phyloP scores from a whole-genome alignment of 257 asterid species.

The Solanum acaule region DNA sequence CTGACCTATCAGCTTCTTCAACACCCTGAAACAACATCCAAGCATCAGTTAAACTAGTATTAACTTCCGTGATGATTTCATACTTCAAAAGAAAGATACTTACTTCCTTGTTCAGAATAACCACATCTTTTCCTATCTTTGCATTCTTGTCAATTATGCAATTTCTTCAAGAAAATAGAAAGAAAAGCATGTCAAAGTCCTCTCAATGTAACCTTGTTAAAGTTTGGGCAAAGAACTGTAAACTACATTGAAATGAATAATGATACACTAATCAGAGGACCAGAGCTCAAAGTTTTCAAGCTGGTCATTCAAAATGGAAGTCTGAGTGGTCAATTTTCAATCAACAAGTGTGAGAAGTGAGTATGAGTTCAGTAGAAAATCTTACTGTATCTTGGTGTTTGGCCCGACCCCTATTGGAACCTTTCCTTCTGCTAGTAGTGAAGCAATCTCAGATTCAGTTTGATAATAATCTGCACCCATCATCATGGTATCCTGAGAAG shows the following conservation, averaged over 20 bases:
- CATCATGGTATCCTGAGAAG: conserved; percentile 87
- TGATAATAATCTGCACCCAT: conserved; percentile 96
- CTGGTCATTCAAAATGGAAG: background rate
- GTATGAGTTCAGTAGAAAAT: background rate
- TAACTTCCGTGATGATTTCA: background rate
- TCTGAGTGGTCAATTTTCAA: background rate
- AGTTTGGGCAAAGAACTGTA: background rate
- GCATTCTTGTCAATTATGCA: conserved; percentile 97
- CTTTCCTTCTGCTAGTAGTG: conserved; percentile 64
- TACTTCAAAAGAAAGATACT: conserved; percentile 5
- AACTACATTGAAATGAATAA: background rate
- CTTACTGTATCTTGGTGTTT: conserved; percentile 74
- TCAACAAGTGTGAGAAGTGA: background rate
- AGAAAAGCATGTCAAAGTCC: background rate
- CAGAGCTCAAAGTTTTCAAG: background rate
- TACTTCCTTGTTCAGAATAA: conserved; percentile 80
- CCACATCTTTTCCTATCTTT: conserved; percentile 77
- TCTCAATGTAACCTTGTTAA: background rate
- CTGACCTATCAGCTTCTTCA: conserved; percentile 71
- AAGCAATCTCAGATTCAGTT: conserved; percentile 81
- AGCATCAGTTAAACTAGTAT: background rate
- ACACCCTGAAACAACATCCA: conserved; percentile 33
- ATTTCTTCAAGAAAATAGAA: conserved; percentile 37
- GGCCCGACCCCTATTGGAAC: conserved; percentile 88
- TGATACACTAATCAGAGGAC: background rate